phyloP scores from a whole-genome alignment of 805 yeast genomes.

The Candida maesae region DNA sequence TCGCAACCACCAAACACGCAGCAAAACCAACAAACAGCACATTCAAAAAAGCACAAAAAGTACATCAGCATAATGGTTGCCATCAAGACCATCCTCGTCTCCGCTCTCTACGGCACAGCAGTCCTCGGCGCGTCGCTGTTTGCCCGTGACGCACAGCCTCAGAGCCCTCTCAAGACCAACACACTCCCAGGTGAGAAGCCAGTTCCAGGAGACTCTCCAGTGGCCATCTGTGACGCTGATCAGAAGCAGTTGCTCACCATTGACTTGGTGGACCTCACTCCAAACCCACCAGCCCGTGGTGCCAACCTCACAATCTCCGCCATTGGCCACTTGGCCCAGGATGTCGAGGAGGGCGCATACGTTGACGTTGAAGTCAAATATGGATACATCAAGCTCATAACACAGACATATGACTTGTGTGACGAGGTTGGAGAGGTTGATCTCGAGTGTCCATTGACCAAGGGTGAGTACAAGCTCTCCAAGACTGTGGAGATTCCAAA shows the following conservation, averaged over 20 bases:
- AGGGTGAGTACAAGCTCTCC: constrained; percentile 62
- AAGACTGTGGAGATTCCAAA: constrained; percentile 81
- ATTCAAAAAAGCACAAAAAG: not conserved
- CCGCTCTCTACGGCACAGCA: constrained; percentile 6
- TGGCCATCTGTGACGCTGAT: constrained; percentile 66
- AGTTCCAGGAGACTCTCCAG: constrained; percentile 88
- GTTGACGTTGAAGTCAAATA: constrained; percentile 91
- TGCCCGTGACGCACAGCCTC: constrained; percentile 19
- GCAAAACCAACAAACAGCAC: constrained; percentile 1
- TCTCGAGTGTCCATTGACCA: constrained; percentile 73
- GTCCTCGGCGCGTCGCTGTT: constrained; percentile 12
- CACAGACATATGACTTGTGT: constrained; percentile 91
- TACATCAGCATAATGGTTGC: constrained; percentile 11
- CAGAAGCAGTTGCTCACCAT: constrained; percentile 63
- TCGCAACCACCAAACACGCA: not conserved
- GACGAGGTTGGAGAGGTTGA: constrained; percentile 82
- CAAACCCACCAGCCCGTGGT: constrained; percentile 92
- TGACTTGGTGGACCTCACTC: constrained; percentile 55
- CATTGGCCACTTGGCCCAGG: constrained; percentile 52
- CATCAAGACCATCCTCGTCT: constrained; percentile 8
- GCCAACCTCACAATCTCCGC: constrained; percentile 76
- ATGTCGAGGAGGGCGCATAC: constrained; percentile 80
- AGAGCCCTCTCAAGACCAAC: constrained; percentile 15
- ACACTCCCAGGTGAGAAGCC: constrained; percentile 50
- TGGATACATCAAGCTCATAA: constrained; percentile 84